Evolutionary conservation across 768 basidiomycete genomes (phyloP).

Genomic region (Lenzites betulinus): DNA sequence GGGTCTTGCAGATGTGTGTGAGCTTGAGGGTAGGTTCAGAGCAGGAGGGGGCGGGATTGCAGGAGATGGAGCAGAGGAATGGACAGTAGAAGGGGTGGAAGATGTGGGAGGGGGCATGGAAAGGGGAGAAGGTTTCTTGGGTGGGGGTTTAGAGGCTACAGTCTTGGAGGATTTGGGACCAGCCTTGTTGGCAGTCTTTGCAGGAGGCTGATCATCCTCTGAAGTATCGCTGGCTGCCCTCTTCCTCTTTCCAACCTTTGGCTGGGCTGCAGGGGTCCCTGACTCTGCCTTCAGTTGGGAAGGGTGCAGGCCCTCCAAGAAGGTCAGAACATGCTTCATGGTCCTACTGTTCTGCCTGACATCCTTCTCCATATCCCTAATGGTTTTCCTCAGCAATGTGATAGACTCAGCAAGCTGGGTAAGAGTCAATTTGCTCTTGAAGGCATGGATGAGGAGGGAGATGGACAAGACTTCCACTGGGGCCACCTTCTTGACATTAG

Average conservation of each 20-base stretch:
- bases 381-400: slow-evolving; percentile 51
- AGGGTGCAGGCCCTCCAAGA: slow-evolving; percentile 38
- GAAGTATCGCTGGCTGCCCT: neutral
- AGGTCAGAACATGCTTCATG: slow-evolving; percentile 55
- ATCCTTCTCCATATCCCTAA: slow-evolving; percentile 60
- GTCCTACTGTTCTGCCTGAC: slow-evolving; percentile 66
- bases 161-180: neutral
- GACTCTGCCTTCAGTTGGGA: slow-evolving; percentile 13
- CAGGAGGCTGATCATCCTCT: slow-evolving; percentile 5
- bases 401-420: slow-evolving; percentile 48
- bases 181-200: neutral
- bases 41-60: neutral
- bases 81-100: neutral
- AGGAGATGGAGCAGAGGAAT: neutral
- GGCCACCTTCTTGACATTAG: slow-evolving; percentile 47
- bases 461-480: slow-evolving; percentile 71
- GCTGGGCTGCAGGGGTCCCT: neutral
- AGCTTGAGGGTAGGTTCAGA: neutral
- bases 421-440: slow-evolving; percentile 42
- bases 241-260: slow-evolving; percentile 15
- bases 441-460: slow-evolving; percentile 53
- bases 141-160: neutral
- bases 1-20: neutral
- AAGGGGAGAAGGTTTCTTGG: neutral
- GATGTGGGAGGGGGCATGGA: neutral